These are phyloP conservation scores for Penicillium digitatum DNA, from an alignment of 2,329 filamentous ascomycete genomes.

Conservation along the genomic window DNA sequence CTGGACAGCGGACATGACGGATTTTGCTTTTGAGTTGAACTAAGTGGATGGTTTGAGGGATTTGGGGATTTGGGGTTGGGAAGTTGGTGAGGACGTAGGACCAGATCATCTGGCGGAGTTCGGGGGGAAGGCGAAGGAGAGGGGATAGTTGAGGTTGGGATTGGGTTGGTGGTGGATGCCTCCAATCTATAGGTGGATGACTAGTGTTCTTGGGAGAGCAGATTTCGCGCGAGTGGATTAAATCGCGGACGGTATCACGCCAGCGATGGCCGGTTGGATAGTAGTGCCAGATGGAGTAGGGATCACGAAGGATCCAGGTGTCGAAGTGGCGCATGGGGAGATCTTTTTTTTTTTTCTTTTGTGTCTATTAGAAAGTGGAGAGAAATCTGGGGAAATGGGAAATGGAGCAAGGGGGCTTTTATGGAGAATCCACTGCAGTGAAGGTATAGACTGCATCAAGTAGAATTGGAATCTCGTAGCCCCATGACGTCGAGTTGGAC, in stretches of 20 bases:
- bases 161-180: not conserved
- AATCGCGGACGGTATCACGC: conserved; percentile 34
- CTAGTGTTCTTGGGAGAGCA: conserved; percentile 24
- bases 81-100: conserved; percentile 32
- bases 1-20: conserved; percentile 33
- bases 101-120: conserved; percentile 41
- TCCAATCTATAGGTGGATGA: conserved; percentile 15
- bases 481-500: conserved; percentile 25
- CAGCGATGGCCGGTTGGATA: conserved; percentile 36
- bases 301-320: conserved; percentile 38
- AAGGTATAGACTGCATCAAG: too few relatives aligned
- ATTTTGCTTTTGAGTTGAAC: conserved; percentile 36
- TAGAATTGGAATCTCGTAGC: conserved; percentile 22
- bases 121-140: conserved; percentile 31
- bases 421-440: not conserved
- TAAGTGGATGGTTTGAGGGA: conserved; percentile 32
- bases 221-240: conserved; percentile 37
- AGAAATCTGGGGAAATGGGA: conserved; percentile 10
- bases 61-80: not conserved
- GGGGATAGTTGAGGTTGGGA: conserved; percentile 16
- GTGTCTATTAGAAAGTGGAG: not conserved
- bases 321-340: conserved; percentile 38
- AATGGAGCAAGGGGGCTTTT: conserved; percentile 10
- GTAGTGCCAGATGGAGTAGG: conserved; percentile 40
- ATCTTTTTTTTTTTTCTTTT: not conserved